Percentiles rank a stretch among this genome's conserved stretches.
Evolutionary conservation across 805 yeast genomes (phyloP).

Genomic region (Candida pini): DNA sequence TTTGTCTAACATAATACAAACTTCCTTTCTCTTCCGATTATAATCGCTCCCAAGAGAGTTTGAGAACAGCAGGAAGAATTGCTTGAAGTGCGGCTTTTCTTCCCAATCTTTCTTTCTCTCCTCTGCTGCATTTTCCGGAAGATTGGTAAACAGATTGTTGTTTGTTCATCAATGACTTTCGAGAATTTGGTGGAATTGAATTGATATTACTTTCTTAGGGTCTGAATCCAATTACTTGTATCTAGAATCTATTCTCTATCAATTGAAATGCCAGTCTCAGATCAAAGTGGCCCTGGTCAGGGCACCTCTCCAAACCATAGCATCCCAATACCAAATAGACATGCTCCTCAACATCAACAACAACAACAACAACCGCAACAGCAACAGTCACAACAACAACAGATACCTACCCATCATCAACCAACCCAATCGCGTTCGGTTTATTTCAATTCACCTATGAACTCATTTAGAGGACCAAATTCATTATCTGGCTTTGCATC

Average conservation of each 20-base stretch:
- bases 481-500: slow-evolving; percentile 76
- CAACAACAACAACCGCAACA: slow-evolving; percentile 1
- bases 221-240: background rate
- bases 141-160: no score
- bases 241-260: slow-evolving; percentile 3
- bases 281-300: slow-evolving; percentile 1
- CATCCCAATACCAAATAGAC: slow-evolving; percentile 22
- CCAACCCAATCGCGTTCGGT: slow-evolving; percentile 13
- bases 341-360: slow-evolving; percentile 2
- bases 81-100: no score
- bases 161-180: no score
- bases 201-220: no score
- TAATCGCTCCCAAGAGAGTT: no score
- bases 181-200: no score
- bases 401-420: background rate
- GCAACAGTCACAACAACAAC: background rate
- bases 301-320: slow-evolving; percentile 9
- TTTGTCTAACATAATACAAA: no score
- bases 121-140: no score
- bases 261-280: slow-evolving; percentile 9
- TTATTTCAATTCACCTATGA: slow-evolving; percentile 35
- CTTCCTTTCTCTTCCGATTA: no score
- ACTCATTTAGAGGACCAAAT: slow-evolving; percentile 56
- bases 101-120: no score
- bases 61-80: no score